These are phyloP conservation scores for Monosporascus sp. DNA, from an alignment of 2,329 filamentous ascomycete genomes.

Conservation along the genomic window DNA sequence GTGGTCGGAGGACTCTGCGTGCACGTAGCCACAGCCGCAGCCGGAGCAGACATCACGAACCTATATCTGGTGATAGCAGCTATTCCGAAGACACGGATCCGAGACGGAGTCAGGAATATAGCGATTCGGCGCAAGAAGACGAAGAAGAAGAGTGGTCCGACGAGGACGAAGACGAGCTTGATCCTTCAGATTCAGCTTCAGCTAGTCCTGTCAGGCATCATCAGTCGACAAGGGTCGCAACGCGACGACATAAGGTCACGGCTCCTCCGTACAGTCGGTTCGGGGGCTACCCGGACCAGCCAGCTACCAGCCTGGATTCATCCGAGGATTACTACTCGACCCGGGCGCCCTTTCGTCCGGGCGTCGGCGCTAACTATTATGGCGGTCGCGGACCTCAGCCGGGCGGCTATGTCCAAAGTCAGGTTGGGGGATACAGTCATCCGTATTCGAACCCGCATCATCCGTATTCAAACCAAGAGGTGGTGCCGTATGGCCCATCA, in stretches of 20 bases:
- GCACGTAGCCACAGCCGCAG: background rate
- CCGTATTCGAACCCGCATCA: slow-evolving; percentile 21
- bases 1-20: background rate
- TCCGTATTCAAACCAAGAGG: slow-evolving; percentile 30
- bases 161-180: slow-evolving; percentile 44
- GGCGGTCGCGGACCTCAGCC: slow-evolving; percentile 27
- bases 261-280: slow-evolving; percentile 20
- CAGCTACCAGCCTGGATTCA: slow-evolving; percentile 58
- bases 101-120: slow-evolving; percentile 26
- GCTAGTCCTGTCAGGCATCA: slow-evolving; percentile 28
- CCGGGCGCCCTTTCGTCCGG: slow-evolving; percentile 25
- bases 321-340: slow-evolving; percentile 57
- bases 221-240: slow-evolving; percentile 27
- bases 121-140: slow-evolving; percentile 23
- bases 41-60: slow-evolving; percentile 25
- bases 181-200: slow-evolving; percentile 57
- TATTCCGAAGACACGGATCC: slow-evolving; percentile 37
- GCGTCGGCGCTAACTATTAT: slow-evolving; percentile 22
- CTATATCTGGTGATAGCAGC: slow-evolving; percentile 26
- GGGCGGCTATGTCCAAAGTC: slow-evolving; percentile 43
- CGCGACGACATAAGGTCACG: slow-evolving; percentile 31
- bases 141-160: slow-evolving; percentile 31
- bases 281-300: slow-evolving; percentile 18
- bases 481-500: slow-evolving; percentile 40
- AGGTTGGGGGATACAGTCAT: slow-evolving; percentile 40